Conservation (phyloP, 495 filamentous ascomycete species). For the Thozetella sp. region DNA sequence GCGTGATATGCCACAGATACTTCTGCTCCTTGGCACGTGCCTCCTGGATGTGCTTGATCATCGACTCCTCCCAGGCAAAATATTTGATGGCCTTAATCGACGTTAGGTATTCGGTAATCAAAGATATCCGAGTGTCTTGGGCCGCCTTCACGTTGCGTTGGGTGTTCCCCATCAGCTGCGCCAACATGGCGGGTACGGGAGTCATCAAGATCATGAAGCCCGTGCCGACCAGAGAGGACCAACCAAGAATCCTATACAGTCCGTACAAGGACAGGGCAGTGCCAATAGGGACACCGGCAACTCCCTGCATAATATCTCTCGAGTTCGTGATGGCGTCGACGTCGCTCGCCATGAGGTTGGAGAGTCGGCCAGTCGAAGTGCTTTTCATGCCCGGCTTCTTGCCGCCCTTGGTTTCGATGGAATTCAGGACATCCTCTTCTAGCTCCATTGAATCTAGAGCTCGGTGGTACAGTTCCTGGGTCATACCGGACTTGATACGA, state of each 20-base stretch:
- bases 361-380: slow-evolving; percentile 46
- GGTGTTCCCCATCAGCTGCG: slow-evolving; percentile 34
- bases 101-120: slow-evolving; percentile 47
- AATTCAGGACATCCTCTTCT: slow-evolving; percentile 34
- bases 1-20: slow-evolving; percentile 43
- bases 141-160: slow-evolving; percentile 45
- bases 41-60: slow-evolving; percentile 37
- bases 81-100: slow-evolving; percentile 53
- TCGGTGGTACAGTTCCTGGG: slow-evolving; percentile 51
- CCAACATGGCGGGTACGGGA: slow-evolving; percentile 38
- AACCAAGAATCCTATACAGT: slow-evolving; percentile 45
- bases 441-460: slow-evolving; percentile 46
- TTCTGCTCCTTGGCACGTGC: slow-evolving; percentile 43
- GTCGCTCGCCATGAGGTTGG: slow-evolving; percentile 54
- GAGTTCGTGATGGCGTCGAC: slow-evolving; percentile 42
- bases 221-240: slow-evolving; percentile 46
- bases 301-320: slow-evolving; percentile 38
- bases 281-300: slow-evolving; percentile 33
- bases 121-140: slow-evolving; percentile 51
- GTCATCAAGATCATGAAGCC: slow-evolving; percentile 32
- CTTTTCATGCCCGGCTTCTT: slow-evolving; percentile 26
- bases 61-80: slow-evolving; percentile 51
- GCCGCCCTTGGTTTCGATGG: slow-evolving; percentile 20
- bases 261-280: slow-evolving; percentile 34
- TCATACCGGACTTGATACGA: slow-evolving; percentile 44